Percentiles rank a stretch among this genome's conserved stretches.
phyloP scores from a whole-genome alignment of 768 basidiomycete species.

The Mycena belliarum region DNA sequence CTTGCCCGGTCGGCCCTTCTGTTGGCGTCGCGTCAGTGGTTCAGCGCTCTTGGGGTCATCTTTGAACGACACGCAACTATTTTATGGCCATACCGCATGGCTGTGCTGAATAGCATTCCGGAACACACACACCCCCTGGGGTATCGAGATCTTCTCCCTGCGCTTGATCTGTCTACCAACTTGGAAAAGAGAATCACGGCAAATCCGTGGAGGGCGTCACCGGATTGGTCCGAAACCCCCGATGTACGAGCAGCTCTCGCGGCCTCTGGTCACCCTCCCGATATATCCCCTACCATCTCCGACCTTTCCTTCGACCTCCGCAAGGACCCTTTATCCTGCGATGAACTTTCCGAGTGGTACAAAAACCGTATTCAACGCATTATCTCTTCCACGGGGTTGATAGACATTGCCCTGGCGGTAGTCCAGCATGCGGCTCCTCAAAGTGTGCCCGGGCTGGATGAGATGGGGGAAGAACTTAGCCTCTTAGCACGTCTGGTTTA shows the following conservation, averaged over 20 bases:
- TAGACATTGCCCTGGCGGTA: constrained; percentile 76
- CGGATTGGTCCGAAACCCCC: constrained; percentile 60
- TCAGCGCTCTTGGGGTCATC: constrained; percentile 60
- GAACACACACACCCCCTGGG: constrained; percentile 66
- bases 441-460: constrained; percentile 76
- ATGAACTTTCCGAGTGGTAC: constrained; percentile 77
- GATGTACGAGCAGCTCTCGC: constrained; percentile 41
- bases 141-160: constrained; percentile 65
- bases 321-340: constrained; percentile 27
- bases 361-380: constrained; percentile 59
- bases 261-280: constrained; percentile 13
- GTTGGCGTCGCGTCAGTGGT: constrained; percentile 64
- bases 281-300: not conserved
- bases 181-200: constrained; percentile 37
- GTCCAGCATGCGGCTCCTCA: constrained; percentile 87
- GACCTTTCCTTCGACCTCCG: constrained; percentile 7
- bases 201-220: constrained; percentile 50
- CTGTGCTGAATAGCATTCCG: constrained; percentile 74
- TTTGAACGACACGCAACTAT: constrained; percentile 52
- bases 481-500: constrained; percentile 87
- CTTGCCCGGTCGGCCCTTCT: constrained; percentile 60
- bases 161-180: constrained; percentile 49
- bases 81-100: constrained; percentile 71
- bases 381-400: constrained; percentile 67
- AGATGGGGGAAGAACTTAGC: constrained; percentile 88